phyloP scores from a whole-genome alignment of 2,329 filamentous ascomycete species.

The Chrysoporthe puriensis region DNA sequence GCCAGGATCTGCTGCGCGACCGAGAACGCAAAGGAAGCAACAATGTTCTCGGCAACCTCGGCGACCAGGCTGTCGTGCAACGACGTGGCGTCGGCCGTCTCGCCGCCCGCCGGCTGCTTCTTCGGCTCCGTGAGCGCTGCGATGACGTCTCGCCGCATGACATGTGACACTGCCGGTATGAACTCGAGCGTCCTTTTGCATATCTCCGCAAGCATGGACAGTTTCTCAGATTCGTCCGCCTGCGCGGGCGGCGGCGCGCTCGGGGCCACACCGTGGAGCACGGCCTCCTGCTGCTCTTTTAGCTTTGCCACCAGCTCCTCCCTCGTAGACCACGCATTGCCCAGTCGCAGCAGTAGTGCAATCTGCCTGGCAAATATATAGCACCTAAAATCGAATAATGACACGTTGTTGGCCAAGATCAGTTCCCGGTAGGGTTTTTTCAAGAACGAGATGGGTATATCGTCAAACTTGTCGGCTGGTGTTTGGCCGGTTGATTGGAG shows the following conservation, averaged over 20 bases:
- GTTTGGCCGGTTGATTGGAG: slow-evolving; percentile 39
- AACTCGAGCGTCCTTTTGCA: slow-evolving; percentile 84
- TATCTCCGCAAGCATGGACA: slow-evolving; percentile 81
- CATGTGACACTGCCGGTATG: slow-evolving; percentile 76
- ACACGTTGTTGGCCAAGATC: slow-evolving; percentile 93
- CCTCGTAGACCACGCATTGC: slow-evolving; percentile 69
- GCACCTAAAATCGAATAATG: slow-evolving; percentile 90
- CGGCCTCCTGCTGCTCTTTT: slow-evolving; percentile 63
- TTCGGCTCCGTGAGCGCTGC: slow-evolving; percentile 57
- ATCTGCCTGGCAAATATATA: slow-evolving; percentile 94
- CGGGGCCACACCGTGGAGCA: slow-evolving; percentile 61
- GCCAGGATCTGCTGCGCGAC: slow-evolving; percentile 76
- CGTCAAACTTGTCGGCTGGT: slow-evolving; percentile 49
- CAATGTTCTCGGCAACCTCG: slow-evolving; percentile 71
- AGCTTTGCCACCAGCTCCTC: slow-evolving; percentile 66
- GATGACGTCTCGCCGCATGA: slow-evolving; percentile 78
- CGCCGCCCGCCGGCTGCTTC: slow-evolving; percentile 42
- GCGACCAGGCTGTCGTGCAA: slow-evolving; percentile 43
- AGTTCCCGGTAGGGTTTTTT: slow-evolving; percentile 87
- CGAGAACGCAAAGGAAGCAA: slow-evolving; percentile 78
- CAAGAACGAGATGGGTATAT: slow-evolving; percentile 64
- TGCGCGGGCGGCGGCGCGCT: slow-evolving; percentile 52
- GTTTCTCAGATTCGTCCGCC: slow-evolving; percentile 70
- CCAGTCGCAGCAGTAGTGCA: slow-evolving; percentile 77
- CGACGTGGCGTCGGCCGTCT: slow-evolving; percentile 26